These are phyloP conservation scores for Cladophialophora bantiana DNA, from an alignment of 2,329 filamentous ascomycete species.

Conservation along the genomic window DNA sequence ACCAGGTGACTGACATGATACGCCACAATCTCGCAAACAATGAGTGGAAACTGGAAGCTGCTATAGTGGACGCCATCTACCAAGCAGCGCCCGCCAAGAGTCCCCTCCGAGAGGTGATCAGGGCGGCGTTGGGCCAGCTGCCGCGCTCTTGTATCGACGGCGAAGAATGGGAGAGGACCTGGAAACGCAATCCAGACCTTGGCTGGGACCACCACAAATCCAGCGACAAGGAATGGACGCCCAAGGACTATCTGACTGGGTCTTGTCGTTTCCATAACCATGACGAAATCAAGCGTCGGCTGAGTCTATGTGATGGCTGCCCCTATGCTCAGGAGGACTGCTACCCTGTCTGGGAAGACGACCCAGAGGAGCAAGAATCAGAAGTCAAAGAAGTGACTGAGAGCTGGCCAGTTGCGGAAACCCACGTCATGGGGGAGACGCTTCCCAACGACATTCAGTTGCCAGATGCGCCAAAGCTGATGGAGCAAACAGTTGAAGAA, in stretches of 20 bases:
- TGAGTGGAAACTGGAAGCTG: conserved; percentile 31
- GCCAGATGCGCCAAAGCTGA: neutral
- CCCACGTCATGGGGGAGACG: neutral
- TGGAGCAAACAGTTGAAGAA: neutral
- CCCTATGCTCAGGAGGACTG: conserved; percentile 34
- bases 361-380: conserved; percentile 1
- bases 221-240: conserved; percentile 29
- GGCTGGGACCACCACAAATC: conserved; percentile 31
- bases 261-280: conserved; percentile 36
- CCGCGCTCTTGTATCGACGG: conserved; percentile 13
- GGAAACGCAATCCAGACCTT: conserved; percentile 31
- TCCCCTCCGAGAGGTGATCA: conserved; percentile 34
- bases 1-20: conserved; percentile 35
- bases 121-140: conserved; percentile 31
- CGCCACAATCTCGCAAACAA: conserved; percentile 29
- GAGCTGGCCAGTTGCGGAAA: neutral
- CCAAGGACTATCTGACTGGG: conserved; percentile 30
- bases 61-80: conserved; percentile 33
- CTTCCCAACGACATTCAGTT: neutral
- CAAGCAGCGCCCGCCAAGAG: conserved; percentile 23
- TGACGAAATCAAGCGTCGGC: conserved; percentile 22
- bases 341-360: conserved; percentile 29
- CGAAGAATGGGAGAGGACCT: conserved; percentile 32
- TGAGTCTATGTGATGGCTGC: conserved; percentile 30
- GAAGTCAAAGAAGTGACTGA: neutral